Evolutionary conservation across 345 rosid genomes (phyloP), one percentile per base, ranked within the genome.

Genomic region (Salix arbutifolia): DNA sequence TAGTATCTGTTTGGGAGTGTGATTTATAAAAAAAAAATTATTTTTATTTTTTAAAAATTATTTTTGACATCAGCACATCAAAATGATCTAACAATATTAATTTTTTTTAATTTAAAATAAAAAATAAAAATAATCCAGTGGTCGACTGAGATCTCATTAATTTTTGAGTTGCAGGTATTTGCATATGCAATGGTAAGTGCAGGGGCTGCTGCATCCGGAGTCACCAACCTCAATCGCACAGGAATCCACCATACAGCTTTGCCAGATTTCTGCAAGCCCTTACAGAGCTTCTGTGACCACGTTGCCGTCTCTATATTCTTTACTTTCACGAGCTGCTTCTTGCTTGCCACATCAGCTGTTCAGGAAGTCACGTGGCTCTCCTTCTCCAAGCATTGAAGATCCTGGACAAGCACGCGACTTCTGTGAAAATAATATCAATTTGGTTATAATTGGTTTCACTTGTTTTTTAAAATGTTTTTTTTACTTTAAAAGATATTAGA

Each of bases 201-300:
- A 2, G 97, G 91, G 8, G 89, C 97, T 21, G 96, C 99, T 35
- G 88, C 95, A 65, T 84, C 90, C 1, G 97, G 97, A 42, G 91
- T 92, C 31, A 86, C 88, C 65, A 90, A 91, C 89, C 87, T 92
- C 85, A 95, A 95, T 78, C 89, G 86, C 52, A 89, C 90, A 0
- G 97, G 99, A 56, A 88, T 95, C 78, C 83, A 80, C 37, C 97
- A 90, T 69, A 84, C 94, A 5, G 84, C 90, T 40, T 85, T 92
- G 10, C 97, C 99, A 0, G 87, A 91, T 82, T 95, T 95, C 82
- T 95, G 99, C 90, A 91, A 87, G 87, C 84, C 91, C 0, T 76
- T 95, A 50, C 81, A 75, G 72, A 84, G 77, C 81, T 93, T 95
- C 85, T 95, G 97, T 61, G 87, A 91, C 72, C 97, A 90, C 42